Base-by-base conservation (phyloP, 495 filamentous ascomycete genomes). In the Aspergillus ellipticus region DNA sequence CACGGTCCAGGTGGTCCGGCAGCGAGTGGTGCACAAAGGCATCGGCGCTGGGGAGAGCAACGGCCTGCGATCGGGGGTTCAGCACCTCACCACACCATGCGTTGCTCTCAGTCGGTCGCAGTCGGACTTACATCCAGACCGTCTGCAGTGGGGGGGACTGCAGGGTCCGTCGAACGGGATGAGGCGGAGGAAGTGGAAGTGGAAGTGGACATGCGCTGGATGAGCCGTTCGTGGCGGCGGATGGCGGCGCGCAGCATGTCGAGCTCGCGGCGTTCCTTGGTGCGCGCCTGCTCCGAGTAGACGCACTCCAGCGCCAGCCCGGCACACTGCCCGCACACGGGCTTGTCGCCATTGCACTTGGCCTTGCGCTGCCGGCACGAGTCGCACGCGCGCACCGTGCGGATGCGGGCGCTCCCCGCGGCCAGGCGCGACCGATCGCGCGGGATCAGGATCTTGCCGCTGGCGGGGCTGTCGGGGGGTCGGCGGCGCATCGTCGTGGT, bases 311-410 rank as follows among this genome's bases (percentile, higher is more conserved):
- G 21, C 8, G 8, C 22, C 13, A 48, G 24, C 13, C 45, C 15
- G 8, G 24, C 45, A 16, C 45, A 48, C 13, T 48, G 45, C 11
- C 24, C 10, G 17, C 45, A 48, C 4, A 28, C 15, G 0, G 45
- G 45, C 45, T 29, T 48, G 9, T 21, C 45, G 16, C 45, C 45
- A 29, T 48, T 48, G 45, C 45, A 48, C 45, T 48, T 48, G 13
- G 45, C 45, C 28, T 48, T 48, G 45, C 45, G 45, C 28, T 48
- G 45, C 13, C 45, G 24, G 29, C 45, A 48, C 13, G 45, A 11
- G 29, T 48, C 45, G 45, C 45, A 48, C 10, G 45, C 45, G 16
- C 45, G 45, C 4, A 22, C 8, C 22, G 45, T 48, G 16, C 45
- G 45, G 13, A 48, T 29, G 21, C 22, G 45, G 45, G 45, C 24